Conservation (phyloP, 352 stramenopile species). For the Halophytophthora batemanensis region DNA sequence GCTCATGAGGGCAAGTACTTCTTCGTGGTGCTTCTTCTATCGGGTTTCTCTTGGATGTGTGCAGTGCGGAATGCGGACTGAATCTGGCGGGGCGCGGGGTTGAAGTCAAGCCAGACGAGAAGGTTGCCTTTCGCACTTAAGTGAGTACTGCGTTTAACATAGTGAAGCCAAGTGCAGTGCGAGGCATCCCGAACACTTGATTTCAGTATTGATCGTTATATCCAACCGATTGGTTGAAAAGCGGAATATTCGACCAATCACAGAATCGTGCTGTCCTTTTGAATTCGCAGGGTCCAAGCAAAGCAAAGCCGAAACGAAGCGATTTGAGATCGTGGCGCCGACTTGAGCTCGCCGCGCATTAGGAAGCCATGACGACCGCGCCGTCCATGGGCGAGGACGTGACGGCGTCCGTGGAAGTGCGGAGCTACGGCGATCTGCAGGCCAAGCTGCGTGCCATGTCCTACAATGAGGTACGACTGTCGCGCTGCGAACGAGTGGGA, state of each 20-base stretch:
- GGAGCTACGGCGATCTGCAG: conserved; percentile 55
- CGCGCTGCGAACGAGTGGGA: not conserved
- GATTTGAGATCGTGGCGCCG: too few species aligned
- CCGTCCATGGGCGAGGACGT: conserved; percentile 32
- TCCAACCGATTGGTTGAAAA: too few species aligned
- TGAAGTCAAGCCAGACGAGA: conserved; percentile 5
- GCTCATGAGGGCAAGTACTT: conserved; percentile 26
- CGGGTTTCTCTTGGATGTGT: not conserved
- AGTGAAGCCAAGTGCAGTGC: too few species aligned
- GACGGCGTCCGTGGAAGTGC: conserved; percentile 39
- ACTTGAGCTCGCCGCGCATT: too few species aligned
- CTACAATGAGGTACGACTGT: conserved; percentile 50
- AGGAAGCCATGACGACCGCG: conserved; percentile 24
- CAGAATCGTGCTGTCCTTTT: too few species aligned
- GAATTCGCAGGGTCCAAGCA: too few species aligned
- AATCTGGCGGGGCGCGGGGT: not conserved
- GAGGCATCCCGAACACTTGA: too few species aligned
- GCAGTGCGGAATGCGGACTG: conserved; percentile 18
- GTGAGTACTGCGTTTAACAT: too few species aligned
- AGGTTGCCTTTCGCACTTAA: conserved; percentile 23
- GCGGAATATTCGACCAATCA: too few species aligned
- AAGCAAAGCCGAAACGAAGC: too few species aligned
- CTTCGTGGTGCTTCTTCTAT: not conserved
- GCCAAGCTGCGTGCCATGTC: conserved; percentile 48
- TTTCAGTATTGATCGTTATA: too few species aligned